A percentile compares a stretch with the other conserved stretches of the same genome.
Conservation (phyloP, 257 asterid genomes). For the Rehmannia glutinosa region DNA sequence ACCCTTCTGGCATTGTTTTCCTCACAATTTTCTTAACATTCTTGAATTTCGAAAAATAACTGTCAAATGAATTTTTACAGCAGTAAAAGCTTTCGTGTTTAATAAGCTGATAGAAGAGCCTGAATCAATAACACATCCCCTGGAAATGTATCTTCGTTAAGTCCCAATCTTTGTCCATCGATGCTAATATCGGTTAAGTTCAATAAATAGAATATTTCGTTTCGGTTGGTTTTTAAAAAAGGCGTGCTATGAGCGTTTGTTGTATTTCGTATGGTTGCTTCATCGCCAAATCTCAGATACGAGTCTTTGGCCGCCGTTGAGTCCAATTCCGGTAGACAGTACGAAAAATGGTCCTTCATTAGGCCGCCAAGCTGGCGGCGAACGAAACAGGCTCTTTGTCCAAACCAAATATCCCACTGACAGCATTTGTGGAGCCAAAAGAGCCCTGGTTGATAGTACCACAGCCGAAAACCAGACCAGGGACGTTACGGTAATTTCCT, state of each 20-base stretch:
- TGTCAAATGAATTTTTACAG: background rate
- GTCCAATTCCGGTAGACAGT: slow-evolving; percentile 6
- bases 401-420: slow-evolving; percentile 23
- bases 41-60: slow-evolving; percentile 6
- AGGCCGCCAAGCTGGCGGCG: slow-evolving; percentile 21
- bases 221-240: background rate
- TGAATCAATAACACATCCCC: slow-evolving; percentile 26
- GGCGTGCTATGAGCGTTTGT: background rate
- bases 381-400: slow-evolving; percentile 13
- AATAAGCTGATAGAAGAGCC: slow-evolving; percentile 18
- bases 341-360: slow-evolving; percentile 21
- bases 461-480: slow-evolving; percentile 25
- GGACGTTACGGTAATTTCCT: background rate
- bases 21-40: background rate
- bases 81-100: background rate
- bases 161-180: slow-evolving; percentile 4
- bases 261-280: slow-evolving; percentile 3
- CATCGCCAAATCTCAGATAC: slow-evolving; percentile 15
- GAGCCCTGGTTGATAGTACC: slow-evolving; percentile 2
- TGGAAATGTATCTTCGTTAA: background rate
- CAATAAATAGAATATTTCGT: background rate
- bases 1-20: background rate
- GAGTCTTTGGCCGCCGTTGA: background rate
- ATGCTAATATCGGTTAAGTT: slow-evolving; percentile 19
- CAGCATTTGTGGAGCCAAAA: background rate